Percentiles rank a stretch among this genome's conserved stretches.
These are phyloP conservation scores for Trifolium repens DNA, from an alignment of 306 rosid species.

Conservation along the genomic window DNA sequence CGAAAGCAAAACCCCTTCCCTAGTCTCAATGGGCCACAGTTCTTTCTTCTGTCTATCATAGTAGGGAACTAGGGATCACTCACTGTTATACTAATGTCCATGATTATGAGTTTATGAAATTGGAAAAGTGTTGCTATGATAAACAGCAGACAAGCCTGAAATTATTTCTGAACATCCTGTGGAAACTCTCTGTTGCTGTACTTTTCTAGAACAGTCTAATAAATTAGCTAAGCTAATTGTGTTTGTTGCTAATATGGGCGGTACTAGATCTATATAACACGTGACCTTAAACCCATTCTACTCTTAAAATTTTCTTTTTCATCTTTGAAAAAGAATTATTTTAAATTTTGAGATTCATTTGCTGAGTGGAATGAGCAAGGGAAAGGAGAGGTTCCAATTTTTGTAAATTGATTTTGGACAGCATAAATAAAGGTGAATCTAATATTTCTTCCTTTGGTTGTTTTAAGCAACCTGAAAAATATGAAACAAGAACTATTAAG, in stretches of 20 bases:
- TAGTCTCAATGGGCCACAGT: background rate
- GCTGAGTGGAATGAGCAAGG: background rate
- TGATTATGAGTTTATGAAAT: background rate
- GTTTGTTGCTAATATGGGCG: background rate
- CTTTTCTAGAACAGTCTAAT: background rate
- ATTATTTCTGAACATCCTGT: slow-evolving; percentile 18
- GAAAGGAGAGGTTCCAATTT: too few relatives aligned
- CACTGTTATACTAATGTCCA: background rate
- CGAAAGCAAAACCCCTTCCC: background rate
- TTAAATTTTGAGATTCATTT: slow-evolving; percentile 5
- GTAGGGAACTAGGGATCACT: too few relatives aligned
- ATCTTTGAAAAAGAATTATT: background rate
- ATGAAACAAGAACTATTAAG: too few relatives aligned
- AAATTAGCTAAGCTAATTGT: background rate
- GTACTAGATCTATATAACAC: background rate
- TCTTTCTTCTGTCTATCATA: too few relatives aligned
- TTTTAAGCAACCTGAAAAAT: too few relatives aligned
- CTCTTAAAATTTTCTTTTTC: background rate
- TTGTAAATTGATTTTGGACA: too few relatives aligned
- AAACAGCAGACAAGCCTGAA: background rate
- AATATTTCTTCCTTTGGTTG: too few relatives aligned
- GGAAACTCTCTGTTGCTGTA: background rate
- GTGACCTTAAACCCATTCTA: background rate
- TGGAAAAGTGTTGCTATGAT: background rate
- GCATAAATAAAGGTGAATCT: too few relatives aligned